Conservation (phyloP, 2,329 filamentous ascomycete genomes). For the Stagonosporopsis tanaceti region DNA sequence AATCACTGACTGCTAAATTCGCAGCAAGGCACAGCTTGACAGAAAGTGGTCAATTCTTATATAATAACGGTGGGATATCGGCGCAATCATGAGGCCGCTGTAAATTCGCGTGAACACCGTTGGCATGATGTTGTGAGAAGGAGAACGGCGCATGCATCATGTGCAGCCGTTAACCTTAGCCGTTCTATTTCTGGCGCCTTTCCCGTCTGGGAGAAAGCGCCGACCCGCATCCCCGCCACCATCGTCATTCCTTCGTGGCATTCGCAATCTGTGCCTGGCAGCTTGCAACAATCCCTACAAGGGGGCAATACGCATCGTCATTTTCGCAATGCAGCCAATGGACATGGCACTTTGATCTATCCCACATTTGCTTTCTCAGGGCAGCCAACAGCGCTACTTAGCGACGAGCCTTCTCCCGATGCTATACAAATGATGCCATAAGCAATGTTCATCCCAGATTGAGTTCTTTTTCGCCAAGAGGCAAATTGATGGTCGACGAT, state of each 20-base stretch:
- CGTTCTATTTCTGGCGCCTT: neutral
- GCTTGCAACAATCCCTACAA: conserved; percentile 7
- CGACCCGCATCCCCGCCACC: conserved; percentile 3
- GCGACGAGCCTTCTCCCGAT: conserved; percentile 1
- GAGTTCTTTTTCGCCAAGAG: neutral
- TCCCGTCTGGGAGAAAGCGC: neutral
- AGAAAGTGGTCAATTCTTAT: neutral
- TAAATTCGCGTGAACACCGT: neutral
- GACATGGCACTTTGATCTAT: neutral
- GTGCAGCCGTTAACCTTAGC: conserved; percentile 8
- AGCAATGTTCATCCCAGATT: neutral
- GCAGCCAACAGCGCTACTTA: neutral
- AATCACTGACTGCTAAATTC: too few relatives aligned
- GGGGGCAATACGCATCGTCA: conserved; percentile 6
- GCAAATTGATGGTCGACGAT: neutral
- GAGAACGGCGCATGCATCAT: neutral
- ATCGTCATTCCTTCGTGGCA: conserved; percentile 5
- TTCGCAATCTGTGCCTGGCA: conserved; percentile 6
- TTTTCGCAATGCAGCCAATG: conserved; percentile 1
- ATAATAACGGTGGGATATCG: neutral
- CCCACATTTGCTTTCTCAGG: neutral
- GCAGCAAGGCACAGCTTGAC: neutral
- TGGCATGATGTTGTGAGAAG: neutral
- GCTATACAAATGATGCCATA: conserved; percentile 3
- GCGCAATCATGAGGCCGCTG: neutral